Percentiles rank a stretch among this genome's conserved stretches.
phyloP scores from a whole-genome alignment of 371 early-diverging fungal species.

The Choanephora cucurbitarum region DNA sequence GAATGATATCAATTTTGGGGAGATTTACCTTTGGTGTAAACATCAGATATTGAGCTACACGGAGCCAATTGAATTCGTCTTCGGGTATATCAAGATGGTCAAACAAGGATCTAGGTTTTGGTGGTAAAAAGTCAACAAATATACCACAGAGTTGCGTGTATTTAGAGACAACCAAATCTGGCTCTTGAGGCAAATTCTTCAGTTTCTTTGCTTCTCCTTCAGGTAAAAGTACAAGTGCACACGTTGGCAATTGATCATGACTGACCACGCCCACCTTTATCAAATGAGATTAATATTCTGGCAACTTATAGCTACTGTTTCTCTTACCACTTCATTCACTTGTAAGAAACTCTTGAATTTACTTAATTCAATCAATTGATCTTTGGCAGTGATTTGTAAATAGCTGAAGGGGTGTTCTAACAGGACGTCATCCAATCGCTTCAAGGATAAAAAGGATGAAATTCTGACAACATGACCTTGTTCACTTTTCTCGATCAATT shows the following conservation, averaged over 20 bases:
- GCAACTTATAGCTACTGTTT: neutral
- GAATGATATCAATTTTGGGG: neutral
- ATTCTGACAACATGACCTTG: conserved; percentile 2
- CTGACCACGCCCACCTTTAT: conserved; percentile 12
- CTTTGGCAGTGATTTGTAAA: neutral
- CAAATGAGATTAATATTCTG: neutral
- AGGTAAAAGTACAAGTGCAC: conserved; percentile 15
- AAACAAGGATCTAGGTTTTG: neutral
- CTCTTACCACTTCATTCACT: conserved; percentile 16
- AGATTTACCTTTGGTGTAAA: conserved; percentile 15
- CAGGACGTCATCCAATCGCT: conserved; percentile 4
- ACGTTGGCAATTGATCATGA: conserved; percentile 5
- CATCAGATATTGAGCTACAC: conserved; percentile 1
- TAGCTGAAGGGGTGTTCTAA: conserved; percentile 3
- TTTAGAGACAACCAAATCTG: neutral
- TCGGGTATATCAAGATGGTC: neutral
- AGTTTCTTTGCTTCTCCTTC: conserved; percentile 12
- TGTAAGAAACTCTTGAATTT: conserved; percentile 23
- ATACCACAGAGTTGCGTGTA: conserved; percentile 5
- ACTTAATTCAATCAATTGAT: conserved; percentile 7
- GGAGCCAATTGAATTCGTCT: conserved; percentile 4
- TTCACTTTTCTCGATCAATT: neutral
- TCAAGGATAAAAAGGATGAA: conserved; percentile 6
- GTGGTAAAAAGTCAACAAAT: conserved; percentile 8
- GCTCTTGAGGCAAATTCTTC: conserved; percentile 1